Percentiles rank a stretch among this genome's conserved stretches.
phyloP scores from a whole-genome alignment of 179 eudicot genomes.

The Silene noctiflora region DNA sequence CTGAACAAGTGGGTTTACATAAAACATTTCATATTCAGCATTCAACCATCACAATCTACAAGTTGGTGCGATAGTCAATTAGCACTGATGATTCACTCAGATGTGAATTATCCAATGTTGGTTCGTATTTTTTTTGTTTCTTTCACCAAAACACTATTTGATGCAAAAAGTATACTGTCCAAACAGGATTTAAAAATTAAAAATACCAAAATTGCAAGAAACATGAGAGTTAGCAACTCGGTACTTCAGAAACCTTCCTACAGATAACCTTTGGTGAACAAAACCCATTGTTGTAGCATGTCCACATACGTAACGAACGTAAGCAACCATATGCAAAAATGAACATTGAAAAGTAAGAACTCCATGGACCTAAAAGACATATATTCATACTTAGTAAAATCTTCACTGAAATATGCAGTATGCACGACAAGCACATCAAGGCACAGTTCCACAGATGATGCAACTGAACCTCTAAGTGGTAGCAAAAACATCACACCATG shows the following conservation, averaged over 20 bases:
- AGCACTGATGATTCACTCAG: background rate
- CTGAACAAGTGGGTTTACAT: background rate
- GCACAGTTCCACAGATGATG: background rate
- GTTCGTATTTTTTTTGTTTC: background rate
- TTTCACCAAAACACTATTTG: background rate
- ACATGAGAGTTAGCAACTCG: background rate
- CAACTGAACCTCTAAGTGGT: background rate
- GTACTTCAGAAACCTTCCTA: background rate
- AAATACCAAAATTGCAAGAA: background rate
- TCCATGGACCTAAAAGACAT: background rate
- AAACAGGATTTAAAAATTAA: background rate
- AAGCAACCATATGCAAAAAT: background rate
- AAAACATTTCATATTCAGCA: background rate
- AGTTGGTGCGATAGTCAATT: background rate
- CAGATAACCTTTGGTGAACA: background rate
- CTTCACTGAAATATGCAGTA: conserved; percentile 11
- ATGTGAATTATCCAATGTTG: background rate
- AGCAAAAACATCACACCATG: background rate
- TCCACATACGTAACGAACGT: background rate
- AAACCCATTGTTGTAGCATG: background rate
- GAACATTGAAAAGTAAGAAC: background rate
- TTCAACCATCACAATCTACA: background rate
- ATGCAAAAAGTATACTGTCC: background rate
- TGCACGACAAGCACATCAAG: background rate
- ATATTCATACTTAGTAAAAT: background rate